phyloP scores from a whole-genome alignment of 192 early-diverging fungal genomes.

The Mortierella hygrophila region DNA sequence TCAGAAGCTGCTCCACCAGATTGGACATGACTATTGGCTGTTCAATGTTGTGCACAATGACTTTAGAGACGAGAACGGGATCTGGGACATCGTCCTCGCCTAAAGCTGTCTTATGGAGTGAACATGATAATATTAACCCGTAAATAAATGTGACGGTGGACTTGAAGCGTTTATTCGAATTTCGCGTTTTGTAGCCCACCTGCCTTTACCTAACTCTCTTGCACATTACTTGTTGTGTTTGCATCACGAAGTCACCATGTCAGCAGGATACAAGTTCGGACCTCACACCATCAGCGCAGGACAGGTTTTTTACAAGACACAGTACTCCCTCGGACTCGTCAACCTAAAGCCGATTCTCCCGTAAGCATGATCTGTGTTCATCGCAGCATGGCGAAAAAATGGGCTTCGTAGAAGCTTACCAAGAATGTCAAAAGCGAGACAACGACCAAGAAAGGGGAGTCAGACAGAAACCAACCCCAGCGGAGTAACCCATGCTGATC shows the following conservation, averaged over 20 bases:
- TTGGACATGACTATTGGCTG: conserved; percentile 78
- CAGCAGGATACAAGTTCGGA: conserved; percentile 70
- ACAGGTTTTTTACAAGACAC: conserved; percentile 83
- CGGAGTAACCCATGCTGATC: background rate
- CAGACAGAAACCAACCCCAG: background rate
- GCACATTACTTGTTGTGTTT: background rate
- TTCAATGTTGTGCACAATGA: conserved; percentile 89
- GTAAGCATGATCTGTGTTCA: conserved; percentile 55
- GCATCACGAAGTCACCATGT: background rate
- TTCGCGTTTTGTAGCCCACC: background rate
- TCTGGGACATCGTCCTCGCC: conserved; percentile 62
- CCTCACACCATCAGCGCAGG: conserved; percentile 74
- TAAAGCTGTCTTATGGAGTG: background rate
- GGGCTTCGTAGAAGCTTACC: background rate
- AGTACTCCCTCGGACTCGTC: conserved; percentile 83
- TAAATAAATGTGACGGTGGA: background rate
- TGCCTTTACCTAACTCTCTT: background rate
- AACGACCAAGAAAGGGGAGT: background rate
- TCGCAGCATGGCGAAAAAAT: background rate
- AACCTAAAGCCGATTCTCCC: conserved; percentile 94
- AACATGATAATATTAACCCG: background rate
- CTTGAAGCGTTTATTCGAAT: background rate
- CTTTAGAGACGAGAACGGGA: conserved; percentile 62
- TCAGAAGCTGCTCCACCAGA: conserved; percentile 69
- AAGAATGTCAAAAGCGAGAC: background rate